Percentiles rank a stretch among this genome's conserved stretches.
Evolutionary conservation across 148 eudicot species (phyloP).

Genomic region (Beta vulgaris): DNA sequence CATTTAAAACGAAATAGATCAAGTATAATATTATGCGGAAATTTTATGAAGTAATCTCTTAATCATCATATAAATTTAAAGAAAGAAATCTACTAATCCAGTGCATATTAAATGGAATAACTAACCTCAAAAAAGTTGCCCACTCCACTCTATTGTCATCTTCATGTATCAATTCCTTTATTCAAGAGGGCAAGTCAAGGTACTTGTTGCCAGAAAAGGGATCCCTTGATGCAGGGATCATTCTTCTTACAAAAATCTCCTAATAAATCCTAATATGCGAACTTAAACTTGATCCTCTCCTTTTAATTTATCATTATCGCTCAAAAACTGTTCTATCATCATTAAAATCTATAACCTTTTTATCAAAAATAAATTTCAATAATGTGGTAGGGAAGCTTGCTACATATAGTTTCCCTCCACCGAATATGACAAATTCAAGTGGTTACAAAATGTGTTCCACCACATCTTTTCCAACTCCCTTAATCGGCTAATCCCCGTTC

Average conservation of each 20-base stretch:
- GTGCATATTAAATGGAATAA: not conserved
- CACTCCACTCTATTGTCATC: not conserved
- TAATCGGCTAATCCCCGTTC: too few relatives aligned
- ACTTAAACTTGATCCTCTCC: not conserved
- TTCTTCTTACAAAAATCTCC: not conserved
- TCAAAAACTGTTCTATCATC: too few relatives aligned
- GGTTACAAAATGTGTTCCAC: slow-evolving; percentile 7
- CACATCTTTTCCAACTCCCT: not conserved
- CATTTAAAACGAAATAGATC: too few relatives aligned
- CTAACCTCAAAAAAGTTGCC: not conserved
- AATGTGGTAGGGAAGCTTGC: slow-evolving; percentile 6
- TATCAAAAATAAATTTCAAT: not conserved
- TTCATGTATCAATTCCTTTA: not conserved
- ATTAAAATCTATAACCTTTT: too few relatives aligned
- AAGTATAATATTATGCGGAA: not conserved
- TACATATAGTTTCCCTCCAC: not conserved
- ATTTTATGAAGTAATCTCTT: not conserved
- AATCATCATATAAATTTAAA: not conserved
- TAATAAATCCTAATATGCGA: too few relatives aligned
- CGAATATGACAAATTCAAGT: slow-evolving; percentile 13
- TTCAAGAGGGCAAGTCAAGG: not conserved
- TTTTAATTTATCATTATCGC: not conserved
- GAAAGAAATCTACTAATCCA: too few relatives aligned
- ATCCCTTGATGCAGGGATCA: not conserved
- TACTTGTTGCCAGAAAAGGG: not conserved